These are phyloP conservation scores for Uronychia setigera DNA, from an alignment of 73 alveolate genomes.

Conservation along the genomic window DNA sequence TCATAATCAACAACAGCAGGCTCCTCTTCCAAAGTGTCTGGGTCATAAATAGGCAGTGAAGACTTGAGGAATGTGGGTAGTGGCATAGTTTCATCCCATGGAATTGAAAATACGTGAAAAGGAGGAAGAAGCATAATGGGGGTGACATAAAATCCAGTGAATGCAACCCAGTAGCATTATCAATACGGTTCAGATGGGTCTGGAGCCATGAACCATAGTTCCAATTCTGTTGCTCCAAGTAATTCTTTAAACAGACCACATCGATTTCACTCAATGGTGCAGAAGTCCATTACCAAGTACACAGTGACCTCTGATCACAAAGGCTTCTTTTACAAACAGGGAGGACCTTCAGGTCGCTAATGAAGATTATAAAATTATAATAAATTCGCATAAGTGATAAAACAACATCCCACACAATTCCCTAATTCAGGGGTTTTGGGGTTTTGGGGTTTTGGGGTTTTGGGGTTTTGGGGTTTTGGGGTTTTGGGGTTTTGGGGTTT, in stretches of 20 bases:
- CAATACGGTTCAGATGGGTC: neutral
- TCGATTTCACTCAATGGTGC: neutral
- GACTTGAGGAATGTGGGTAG: neutral
- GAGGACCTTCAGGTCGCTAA: no score
- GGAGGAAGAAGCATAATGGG: slow-evolving; percentile 3
- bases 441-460: no score
- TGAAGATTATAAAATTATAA: no score
- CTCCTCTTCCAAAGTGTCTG: neutral
- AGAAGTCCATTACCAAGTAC: neutral
- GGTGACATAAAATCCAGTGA: neutral
- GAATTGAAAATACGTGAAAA: neutral
- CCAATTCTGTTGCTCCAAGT: neutral
- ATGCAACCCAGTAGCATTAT: neutral
- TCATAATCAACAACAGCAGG: neutral
- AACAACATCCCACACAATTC: no score
- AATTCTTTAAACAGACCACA: neutral
- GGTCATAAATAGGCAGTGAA: neutral
- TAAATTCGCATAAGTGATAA: no score
- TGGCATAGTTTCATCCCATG: neutral
- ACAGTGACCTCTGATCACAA: neutral
- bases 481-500: no score
- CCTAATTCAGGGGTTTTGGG: no score
- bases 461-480: no score
- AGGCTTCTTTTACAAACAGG: no score
- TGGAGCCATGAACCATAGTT: no score